Evolutionary conservation across 495 filamentous ascomycete species (phyloP).

Genomic region (Aspergillus bertholletiae): DNA sequence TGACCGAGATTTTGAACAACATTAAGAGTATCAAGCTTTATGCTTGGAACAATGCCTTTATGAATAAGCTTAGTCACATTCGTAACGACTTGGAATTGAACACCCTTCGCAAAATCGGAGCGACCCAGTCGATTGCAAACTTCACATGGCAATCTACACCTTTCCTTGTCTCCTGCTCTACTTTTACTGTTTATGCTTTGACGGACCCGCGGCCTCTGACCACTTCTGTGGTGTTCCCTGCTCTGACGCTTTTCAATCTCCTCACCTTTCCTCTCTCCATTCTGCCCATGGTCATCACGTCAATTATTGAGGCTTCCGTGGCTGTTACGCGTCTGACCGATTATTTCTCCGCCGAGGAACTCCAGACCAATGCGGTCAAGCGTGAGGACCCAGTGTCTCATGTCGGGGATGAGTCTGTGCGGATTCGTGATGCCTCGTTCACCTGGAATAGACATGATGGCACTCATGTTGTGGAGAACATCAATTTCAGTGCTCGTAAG

Average conservation of each 20-base stretch:
- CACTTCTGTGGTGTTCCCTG: slow-evolving; percentile 94
- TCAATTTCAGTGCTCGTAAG: slow-evolving; percentile 83
- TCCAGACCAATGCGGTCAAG: slow-evolving; percentile 79
- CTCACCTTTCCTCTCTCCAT: slow-evolving; percentile 94
- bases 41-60: slow-evolving; percentile 95
- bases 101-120: slow-evolving; percentile 93
- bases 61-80: slow-evolving; percentile 93
- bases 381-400: slow-evolving; percentile 64
- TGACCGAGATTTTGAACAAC: slow-evolving; percentile 98
- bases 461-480: slow-evolving; percentile 61
- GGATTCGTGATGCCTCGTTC: slow-evolving; percentile 80
- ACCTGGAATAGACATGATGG: slow-evolving; percentile 85
- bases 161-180: slow-evolving; percentile 96
- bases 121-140: slow-evolving; percentile 87
- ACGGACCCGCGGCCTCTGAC: slow-evolving; percentile 77
- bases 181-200: slow-evolving; percentile 91
- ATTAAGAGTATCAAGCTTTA: slow-evolving; percentile 99
- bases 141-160: slow-evolving; percentile 99
- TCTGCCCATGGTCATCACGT: slow-evolving; percentile 96
- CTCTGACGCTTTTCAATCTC: slow-evolving; percentile 86
- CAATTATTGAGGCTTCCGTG: slow-evolving; percentile 93
- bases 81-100: slow-evolving; percentile 93
- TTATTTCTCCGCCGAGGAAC: slow-evolving; percentile 83
- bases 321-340: slow-evolving; percentile 82
- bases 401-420: slow-evolving; percentile 77